Evolutionary conservation across 177 flowering plant species (phyloP).

Genomic region (Telopea speciosissima): DNA sequence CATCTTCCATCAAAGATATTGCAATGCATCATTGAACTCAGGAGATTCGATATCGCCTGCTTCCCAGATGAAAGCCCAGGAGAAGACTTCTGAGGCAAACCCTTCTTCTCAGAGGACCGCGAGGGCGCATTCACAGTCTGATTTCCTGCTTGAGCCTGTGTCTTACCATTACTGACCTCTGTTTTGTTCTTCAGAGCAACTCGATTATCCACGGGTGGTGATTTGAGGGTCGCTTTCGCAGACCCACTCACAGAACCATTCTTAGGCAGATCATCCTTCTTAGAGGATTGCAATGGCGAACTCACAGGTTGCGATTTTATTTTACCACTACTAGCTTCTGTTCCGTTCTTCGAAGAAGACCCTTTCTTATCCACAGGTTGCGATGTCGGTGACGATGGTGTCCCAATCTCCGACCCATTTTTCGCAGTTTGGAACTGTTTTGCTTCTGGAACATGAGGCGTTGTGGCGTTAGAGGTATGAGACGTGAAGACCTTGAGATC

Average conservation of each 20-base stretch:
- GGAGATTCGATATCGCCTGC: neutral
- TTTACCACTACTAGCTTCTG: neutral
- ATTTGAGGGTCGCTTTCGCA: too few species aligned
- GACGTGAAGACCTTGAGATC: neutral
- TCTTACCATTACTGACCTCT: too few species aligned
- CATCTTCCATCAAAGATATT: conserved; percentile 24
- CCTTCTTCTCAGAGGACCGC: too few species aligned
- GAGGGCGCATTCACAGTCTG: too few species aligned
- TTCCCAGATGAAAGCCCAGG: neutral
- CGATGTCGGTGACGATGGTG: neutral
- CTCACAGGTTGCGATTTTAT: neutral
- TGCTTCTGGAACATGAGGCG: neutral
- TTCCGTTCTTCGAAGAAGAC: neutral
- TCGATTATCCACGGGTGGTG: too few species aligned
- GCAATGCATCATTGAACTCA: conserved; percentile 12
- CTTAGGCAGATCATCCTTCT: neutral
- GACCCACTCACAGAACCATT: neutral
- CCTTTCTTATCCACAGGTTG: neutral
- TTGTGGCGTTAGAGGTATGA: neutral
- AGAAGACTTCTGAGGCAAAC: neutral
- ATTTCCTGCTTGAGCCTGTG: too few species aligned
- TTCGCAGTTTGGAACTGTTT: neutral
- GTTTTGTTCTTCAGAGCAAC: too few species aligned
- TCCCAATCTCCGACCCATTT: neutral
- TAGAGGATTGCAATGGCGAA: neutral